These are phyloP conservation scores for Lasiodiplodia theobromae DNA, from an alignment of 2,329 filamentous ascomycete species.

Conservation along the genomic window DNA sequence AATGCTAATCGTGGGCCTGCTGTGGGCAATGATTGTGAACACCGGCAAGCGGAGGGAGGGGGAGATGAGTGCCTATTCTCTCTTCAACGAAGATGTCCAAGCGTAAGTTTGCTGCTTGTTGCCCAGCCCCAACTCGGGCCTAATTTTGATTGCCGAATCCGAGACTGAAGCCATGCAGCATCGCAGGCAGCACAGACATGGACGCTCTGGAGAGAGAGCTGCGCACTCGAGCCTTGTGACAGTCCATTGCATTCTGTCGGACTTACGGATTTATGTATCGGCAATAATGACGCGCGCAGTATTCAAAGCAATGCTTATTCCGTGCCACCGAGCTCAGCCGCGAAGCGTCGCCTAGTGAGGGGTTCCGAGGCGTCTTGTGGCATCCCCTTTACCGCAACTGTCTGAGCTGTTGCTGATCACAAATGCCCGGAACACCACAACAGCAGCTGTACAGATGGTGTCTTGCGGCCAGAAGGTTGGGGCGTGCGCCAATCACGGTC, in stretches of 20 bases:
- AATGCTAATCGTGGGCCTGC: constrained; percentile 40
- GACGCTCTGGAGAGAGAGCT: constrained; percentile 30
- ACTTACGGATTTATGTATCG: constrained; percentile 24
- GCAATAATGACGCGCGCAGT: background rate
- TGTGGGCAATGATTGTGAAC: constrained; percentile 45
- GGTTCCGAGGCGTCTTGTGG: constrained; percentile 2
- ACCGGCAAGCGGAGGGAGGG: constrained; percentile 40
- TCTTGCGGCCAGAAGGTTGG: background rate
- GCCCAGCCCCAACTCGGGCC: constrained; percentile 9
- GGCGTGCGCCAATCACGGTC: background rate
- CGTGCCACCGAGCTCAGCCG: background rate
- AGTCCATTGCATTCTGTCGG: constrained; percentile 7
- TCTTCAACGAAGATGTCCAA: constrained; percentile 41
- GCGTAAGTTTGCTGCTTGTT: constrained; percentile 31
- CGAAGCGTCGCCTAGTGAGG: constrained; percentile 2
- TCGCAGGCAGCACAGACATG: constrained; percentile 30
- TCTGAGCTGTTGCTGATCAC: constrained; percentile 5
- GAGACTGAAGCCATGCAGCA: constrained; percentile 24
- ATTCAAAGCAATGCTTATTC: constrained; percentile 8
- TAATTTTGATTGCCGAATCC: constrained; percentile 20
- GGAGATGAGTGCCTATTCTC: constrained; percentile 42
- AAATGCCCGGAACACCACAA: background rate
- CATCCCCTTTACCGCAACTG: constrained; percentile 14
- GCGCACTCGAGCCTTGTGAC: constrained; percentile 20
- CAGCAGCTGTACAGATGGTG: background rate